Conservation (phyloP, 768 basidiomycete species). For the Auriculariales sp. region DNA sequence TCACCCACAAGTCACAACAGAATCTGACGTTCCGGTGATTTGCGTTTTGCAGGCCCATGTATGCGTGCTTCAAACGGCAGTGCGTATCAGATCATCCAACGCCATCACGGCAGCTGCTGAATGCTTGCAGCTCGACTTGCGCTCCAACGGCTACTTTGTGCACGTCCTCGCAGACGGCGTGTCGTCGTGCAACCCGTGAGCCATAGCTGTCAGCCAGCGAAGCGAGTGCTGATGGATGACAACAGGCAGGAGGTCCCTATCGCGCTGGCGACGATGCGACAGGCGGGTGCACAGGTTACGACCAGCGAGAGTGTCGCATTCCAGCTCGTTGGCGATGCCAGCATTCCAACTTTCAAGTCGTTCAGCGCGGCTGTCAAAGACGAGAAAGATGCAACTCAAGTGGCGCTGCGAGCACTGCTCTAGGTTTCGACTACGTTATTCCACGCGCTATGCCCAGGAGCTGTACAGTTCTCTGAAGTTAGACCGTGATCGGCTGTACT, state of each 20-base stretch:
- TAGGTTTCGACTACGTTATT: too few species aligned
- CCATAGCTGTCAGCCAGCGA: too few species aligned
- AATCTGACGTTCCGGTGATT: not conserved
- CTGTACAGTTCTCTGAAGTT: too few species aligned
- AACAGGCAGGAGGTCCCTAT: constrained; percentile 55
- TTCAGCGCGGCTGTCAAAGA: constrained; percentile 66
- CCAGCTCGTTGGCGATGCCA: constrained; percentile 61
- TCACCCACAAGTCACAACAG: not conserved
- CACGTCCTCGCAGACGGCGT: constrained; percentile 76
- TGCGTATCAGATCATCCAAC: too few species aligned
- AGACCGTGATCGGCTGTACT: too few species aligned
- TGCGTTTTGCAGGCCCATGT: constrained; percentile 54
- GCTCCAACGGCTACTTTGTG: constrained; percentile 33
- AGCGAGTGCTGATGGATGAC: too few species aligned
- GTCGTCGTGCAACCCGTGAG: constrained; percentile 47
- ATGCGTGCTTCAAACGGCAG: constrained; percentile 71
- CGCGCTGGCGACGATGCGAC: constrained; percentile 54
- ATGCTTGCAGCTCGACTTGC: constrained; percentile 34
- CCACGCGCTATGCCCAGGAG: too few species aligned
- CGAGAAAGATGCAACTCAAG: constrained; percentile 47
- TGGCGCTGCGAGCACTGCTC: constrained; percentile 19
- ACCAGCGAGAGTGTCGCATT: constrained; percentile 76
- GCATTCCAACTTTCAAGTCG: constrained; percentile 48
- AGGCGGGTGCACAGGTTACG: constrained; percentile 60
- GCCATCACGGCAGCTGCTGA: not conserved